Conservation (phyloP, 2,329 filamentous ascomycete genomes). For the Lecanicillium sp. region DNA sequence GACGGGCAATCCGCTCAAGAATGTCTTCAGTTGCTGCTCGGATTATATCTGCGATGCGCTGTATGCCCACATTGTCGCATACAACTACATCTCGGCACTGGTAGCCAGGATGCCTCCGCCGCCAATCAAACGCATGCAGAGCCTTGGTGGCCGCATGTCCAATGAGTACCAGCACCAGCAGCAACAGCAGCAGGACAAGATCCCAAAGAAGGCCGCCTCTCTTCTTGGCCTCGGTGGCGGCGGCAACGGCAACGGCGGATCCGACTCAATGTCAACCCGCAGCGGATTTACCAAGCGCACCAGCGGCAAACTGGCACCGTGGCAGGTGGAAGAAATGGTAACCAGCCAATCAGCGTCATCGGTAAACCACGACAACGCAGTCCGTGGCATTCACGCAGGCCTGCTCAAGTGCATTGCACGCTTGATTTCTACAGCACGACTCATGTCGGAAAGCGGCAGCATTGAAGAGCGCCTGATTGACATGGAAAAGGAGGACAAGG, state of each 20-base stretch:
- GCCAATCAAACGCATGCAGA: conserved; percentile 8
- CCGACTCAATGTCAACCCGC: conserved; percentile 12
- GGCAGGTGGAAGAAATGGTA: too few species aligned
- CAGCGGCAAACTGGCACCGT: conserved; percentile 13
- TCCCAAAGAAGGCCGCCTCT: conserved; percentile 44
- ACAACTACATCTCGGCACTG: conserved; percentile 44
- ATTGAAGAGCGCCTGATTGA: conserved; percentile 22
- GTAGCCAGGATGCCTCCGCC: conserved; percentile 11
- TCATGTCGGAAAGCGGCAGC: conserved; percentile 22
- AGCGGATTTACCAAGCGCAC: conserved; percentile 18
- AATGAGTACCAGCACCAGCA: conserved; percentile 8
- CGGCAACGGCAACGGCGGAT: background rate
- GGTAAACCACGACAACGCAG: conserved; percentile 22
- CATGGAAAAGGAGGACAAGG: conserved; percentile 21
- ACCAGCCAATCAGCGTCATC: conserved; percentile 9
- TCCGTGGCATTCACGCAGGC: conserved; percentile 39
- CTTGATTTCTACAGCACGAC: conserved; percentile 39
- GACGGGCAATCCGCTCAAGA: conserved; percentile 37
- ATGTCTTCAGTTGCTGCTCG: conserved; percentile 43
- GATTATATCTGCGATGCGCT: conserved; percentile 50
- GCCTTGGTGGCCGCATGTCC: conserved; percentile 14
- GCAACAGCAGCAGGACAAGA: conserved; percentile 20
- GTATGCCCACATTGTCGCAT: conserved; percentile 50
- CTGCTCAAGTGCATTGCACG: conserved; percentile 42
- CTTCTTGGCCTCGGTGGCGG: conserved; percentile 36